Conservation (phyloP, 164 flowering plant genomes). For the Annona cherimola region DNA sequence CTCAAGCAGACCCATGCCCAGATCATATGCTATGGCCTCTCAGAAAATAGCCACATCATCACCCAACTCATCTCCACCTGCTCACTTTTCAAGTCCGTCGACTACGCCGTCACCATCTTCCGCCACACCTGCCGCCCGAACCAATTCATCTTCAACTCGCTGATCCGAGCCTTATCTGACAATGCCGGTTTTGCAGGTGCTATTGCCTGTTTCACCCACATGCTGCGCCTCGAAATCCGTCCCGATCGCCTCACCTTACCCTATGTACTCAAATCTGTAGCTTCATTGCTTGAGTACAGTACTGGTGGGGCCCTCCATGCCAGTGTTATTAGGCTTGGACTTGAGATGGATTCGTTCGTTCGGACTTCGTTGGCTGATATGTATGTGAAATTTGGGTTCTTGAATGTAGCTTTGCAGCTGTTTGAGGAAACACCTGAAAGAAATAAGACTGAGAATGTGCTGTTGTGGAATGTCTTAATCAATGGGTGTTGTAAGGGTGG, state of each 20-base stretch:
- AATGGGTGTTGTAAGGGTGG: conserved; percentile 49
- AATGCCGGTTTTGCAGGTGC: conserved; percentile 22
- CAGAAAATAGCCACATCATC: conserved; percentile 20
- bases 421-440: conserved; percentile 50
- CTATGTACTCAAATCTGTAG: conserved; percentile 36
- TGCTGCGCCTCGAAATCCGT: conserved; percentile 25
- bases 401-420: conserved; percentile 29
- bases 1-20: conserved; percentile 50
- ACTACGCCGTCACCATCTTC: conserved; percentile 33
- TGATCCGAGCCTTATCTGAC: conserved; percentile 40
- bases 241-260: conserved; percentile 46
- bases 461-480: conserved; percentile 59
- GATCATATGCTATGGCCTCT: conserved; percentile 23
- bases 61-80: conserved; percentile 42
- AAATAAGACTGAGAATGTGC: conserved; percentile 23
- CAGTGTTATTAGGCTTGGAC: conserved; percentile 26
- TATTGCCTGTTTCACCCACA: conserved; percentile 25
- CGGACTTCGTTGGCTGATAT: conserved; percentile 43
- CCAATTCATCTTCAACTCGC: conserved; percentile 32
- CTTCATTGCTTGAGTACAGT: conserved; percentile 18
- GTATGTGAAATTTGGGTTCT: conserved; percentile 36
- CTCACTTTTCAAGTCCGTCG: conserved; percentile 23
- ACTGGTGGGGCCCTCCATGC: conserved; percentile 32
- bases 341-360: conserved; percentile 42
- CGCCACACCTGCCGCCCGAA: conserved; percentile 18